Evolutionary conservation across 352 stramenopile species (phyloP).

Genomic region (Peronospora destructor): DNA sequence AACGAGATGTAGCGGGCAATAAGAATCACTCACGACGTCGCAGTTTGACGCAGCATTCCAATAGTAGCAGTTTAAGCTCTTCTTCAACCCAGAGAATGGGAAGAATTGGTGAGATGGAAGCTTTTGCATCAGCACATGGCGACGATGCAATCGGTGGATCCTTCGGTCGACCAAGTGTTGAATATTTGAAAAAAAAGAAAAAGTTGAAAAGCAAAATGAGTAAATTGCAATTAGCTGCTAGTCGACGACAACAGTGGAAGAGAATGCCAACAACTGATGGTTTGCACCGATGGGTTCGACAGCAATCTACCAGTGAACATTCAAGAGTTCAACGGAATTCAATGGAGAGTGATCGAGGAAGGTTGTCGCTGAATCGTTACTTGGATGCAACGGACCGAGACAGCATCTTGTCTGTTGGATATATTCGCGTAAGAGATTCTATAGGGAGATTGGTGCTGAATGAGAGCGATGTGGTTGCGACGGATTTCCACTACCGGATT

Average conservation of each 20-base stretch:
- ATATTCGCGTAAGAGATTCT: conserved; percentile 74
- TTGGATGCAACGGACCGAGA: conserved; percentile 50
- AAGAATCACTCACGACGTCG: conserved; percentile 26
- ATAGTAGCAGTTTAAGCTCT: conserved; percentile 22
- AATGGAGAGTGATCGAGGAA: conserved; percentile 42
- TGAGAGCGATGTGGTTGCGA: conserved; percentile 70
- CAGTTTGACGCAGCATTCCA: conserved; percentile 17
- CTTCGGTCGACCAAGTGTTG: conserved; percentile 27
- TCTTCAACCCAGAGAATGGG: conserved; percentile 32
- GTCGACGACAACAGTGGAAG: conserved; percentile 67
- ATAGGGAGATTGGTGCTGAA: conserved; percentile 66
- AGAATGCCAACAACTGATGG: conserved; percentile 68
- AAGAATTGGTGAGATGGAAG: conserved; percentile 40
- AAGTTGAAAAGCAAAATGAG: conserved; percentile 38
- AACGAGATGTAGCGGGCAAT: conserved; percentile 37
- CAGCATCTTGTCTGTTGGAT: conserved; percentile 60
- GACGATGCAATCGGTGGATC: conserved; percentile 32
- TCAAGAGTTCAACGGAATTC: conserved; percentile 35
- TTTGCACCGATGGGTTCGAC: conserved; percentile 64
- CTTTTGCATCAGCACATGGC: conserved; percentile 30
- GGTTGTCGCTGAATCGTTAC: conserved; percentile 36
- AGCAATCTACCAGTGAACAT: conserved; percentile 19
- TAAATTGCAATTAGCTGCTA: conserved; percentile 69
- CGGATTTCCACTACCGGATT: conserved; percentile 77
- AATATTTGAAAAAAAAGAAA: conserved; percentile 18